Conservation (phyloP, 495 filamentous ascomycete genomes). For the Cercophora newfieldiana region DNA sequence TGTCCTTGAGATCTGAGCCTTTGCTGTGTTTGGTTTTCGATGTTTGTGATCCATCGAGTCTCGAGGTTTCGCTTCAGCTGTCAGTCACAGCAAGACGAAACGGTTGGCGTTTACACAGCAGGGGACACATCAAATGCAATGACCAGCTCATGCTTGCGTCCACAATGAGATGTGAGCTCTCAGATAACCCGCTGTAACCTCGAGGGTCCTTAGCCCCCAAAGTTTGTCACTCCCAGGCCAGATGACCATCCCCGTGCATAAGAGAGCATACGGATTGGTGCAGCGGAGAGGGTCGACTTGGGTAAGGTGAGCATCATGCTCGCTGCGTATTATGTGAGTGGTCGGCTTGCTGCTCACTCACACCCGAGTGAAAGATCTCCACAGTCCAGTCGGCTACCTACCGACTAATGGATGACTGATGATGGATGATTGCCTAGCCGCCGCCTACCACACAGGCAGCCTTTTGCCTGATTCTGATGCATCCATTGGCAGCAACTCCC, state of each 20-base stretch:
- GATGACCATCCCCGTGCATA: neutral
- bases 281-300: neutral
- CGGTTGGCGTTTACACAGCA: too few species aligned
- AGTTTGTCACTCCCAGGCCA: neutral
- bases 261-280: neutral
- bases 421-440: too few species aligned
- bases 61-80: too few species aligned
- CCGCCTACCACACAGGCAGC: neutral
- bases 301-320: neutral
- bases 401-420: too few species aligned
- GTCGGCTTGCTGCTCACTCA: too few species aligned
- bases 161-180: neutral
- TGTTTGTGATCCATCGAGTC: too few species aligned
- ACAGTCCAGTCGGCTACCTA: neutral
- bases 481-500: neutral
- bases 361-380: too few species aligned
- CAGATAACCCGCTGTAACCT: neutral
- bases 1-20: too few species aligned
- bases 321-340: neutral
- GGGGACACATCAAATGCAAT: neutral
- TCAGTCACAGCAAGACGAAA: too few species aligned
- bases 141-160: neutral
- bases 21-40: too few species aligned
- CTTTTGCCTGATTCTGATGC: constrained; percentile 10
- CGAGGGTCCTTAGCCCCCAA: neutral